Evolutionary conservation across 2,329 filamentous ascomycete genomes (phyloP).

Genomic region (Microsporum audouinii): DNA sequence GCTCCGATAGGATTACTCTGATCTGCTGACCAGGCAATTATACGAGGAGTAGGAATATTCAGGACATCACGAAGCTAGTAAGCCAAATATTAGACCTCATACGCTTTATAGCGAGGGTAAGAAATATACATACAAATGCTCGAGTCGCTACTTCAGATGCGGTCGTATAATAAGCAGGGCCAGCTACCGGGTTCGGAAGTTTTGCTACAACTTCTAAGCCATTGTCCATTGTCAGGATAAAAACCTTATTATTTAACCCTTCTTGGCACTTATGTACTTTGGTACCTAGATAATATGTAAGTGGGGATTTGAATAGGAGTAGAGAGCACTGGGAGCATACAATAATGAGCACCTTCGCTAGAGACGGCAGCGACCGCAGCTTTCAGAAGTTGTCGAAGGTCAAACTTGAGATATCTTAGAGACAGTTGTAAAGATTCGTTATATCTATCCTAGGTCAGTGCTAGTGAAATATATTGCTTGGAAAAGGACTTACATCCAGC

Average conservation of each 20-base stretch:
- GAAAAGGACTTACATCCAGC: too few relatives aligned
- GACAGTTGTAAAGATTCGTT: too few relatives aligned
- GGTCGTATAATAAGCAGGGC: conserved; percentile 10
- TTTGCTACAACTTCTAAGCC: conserved; percentile 20
- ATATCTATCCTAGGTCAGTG: too few relatives aligned
- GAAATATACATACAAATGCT: conserved; percentile 16
- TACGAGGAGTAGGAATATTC: conserved; percentile 13
- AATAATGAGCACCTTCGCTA: conserved; percentile 25
- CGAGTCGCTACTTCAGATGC: conserved; percentile 21
- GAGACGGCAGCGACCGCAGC: conserved; percentile 18
- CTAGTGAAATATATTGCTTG: too few relatives aligned
- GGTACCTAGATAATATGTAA: conserved; percentile 22
- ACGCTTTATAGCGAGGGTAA: neutral
- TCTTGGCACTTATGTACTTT: conserved; percentile 21
- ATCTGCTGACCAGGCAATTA: conserved; percentile 10
- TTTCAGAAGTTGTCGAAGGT: too few relatives aligned
- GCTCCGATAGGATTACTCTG: conserved; percentile 12
- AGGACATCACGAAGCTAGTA: conserved; percentile 11
- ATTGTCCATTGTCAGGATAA: conserved; percentile 24
- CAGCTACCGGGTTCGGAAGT: conserved; percentile 22
- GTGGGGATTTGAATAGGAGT: neutral
- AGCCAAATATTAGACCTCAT: neutral
- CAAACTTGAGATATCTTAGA: too few relatives aligned
- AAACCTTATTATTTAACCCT: conserved; percentile 26
- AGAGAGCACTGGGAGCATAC: conserved; percentile 18